Conservation (phyloP, 768 basidiomycete species). For the Punctularia strigosozonata region DNA sequence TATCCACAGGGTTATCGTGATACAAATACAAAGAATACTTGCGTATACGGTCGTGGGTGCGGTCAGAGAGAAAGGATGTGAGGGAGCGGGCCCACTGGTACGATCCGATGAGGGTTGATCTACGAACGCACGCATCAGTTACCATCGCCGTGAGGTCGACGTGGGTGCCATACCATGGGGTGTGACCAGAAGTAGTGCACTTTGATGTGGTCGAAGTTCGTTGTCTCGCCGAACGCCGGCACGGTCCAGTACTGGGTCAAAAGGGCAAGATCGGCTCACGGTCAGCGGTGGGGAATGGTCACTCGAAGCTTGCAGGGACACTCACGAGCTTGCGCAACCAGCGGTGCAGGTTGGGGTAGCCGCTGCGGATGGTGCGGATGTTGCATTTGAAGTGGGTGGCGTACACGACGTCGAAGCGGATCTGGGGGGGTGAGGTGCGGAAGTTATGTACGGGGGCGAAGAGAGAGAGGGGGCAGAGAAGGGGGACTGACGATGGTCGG, state of each 20-base stretch:
- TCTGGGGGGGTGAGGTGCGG: slow-evolving; percentile 23
- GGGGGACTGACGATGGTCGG: slow-evolving; percentile 69
- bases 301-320: no score
- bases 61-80: no score
- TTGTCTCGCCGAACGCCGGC: slow-evolving; percentile 76
- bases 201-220: slow-evolving; percentile 87
- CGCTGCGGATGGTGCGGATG: slow-evolving; percentile 70
- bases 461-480: neutral
- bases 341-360: slow-evolving; percentile 50
- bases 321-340: no score
- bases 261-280: neutral
- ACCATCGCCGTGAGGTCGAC: neutral
- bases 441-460: neutral
- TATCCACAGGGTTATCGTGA: no score
- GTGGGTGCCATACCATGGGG: slow-evolving; percentile 18
- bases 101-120: neutral
- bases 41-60: no score
- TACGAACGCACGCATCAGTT: neutral
- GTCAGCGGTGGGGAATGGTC: neutral
- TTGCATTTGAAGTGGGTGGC: slow-evolving; percentile 93
- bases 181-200: slow-evolving; percentile 65
- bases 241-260: slow-evolving; percentile 72
- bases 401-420: slow-evolving; percentile 88
- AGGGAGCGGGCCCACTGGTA: neutral
- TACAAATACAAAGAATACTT: no score